Evolutionary conservation across 257 asterid species (phyloP), one percentile per base, ranked within the genome.

Genomic region (Orobanche coerulescens): DNA sequence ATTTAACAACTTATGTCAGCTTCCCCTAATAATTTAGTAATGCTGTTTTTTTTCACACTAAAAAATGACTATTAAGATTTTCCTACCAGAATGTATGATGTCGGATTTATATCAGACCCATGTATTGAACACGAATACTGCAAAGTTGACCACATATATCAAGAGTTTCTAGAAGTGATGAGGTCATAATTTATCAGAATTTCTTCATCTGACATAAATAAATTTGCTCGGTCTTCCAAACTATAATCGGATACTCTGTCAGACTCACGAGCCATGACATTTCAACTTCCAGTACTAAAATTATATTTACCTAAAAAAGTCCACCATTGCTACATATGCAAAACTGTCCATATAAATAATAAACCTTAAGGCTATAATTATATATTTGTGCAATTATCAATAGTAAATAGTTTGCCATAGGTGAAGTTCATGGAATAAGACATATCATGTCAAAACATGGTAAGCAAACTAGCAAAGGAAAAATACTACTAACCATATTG

Each of bases 401-500:
- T 18, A 30, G 22, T 22, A 19, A 13, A 47, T 37, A 8, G 33
- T 40, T 26, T 48, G 54, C 63, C 57, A 60, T 37, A 18, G 5
- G 47, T 5, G 36, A 67, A 24, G 30, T 60, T 53, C 63, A 70
- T 11, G 58, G 11, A 46, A n/a, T 58, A 46, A 49, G 26, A 40
- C 59, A 64, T 54, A 18, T 20, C 18, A 46, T 37, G 63, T 40
- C 42, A 33, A 47, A 0, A 20, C 31, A 36, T 16, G 42, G 34
- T 3, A 36, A 63, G 31, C 23, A 37, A 50, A 20, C 22, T 33
- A 65, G 30, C 23, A 19, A 23, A 33, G 59, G 18, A 25, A 14
- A 23, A 39, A 48, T 22, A 54, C 50, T 42, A 66, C 87, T 51
- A 51, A 84, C 97, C 97, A 87, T 82, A 68, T 87, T 84, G 54